Percentiles rank a stretch among this genome's conserved stretches.
phyloP scores from a whole-genome alignment of 331 rosid species.

The Rhamnella rubrinervis region DNA sequence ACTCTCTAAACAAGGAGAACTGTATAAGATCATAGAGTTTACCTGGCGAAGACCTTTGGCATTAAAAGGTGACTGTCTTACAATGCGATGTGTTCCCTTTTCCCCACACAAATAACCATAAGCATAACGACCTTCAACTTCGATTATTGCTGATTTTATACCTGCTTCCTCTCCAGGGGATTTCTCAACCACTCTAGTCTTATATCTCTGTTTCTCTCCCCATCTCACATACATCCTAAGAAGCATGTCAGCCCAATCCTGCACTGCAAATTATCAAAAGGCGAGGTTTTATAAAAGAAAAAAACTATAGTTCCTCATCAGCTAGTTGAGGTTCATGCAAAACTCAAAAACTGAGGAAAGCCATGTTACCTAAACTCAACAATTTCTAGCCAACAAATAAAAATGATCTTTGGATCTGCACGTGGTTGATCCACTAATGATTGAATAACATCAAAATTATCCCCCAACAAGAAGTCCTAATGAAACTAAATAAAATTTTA shows the following conservation, averaged over 20 bases:
- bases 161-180: constrained; percentile 98
- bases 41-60: constrained; percentile 98
- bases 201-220: constrained; percentile 91
- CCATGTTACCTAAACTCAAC: not conserved
- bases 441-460: too few relatives aligned
- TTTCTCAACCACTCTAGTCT: constrained; percentile 85
- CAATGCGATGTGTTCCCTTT: constrained; percentile 94
- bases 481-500: too few relatives aligned
- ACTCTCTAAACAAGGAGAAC: not conserved
- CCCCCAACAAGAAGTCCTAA: too few relatives aligned
- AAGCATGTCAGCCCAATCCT: constrained; percentile 99
- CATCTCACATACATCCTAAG: constrained; percentile 95
- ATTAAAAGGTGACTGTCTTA: constrained; percentile 92
- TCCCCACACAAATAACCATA: constrained; percentile 97
- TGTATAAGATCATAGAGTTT: constrained; percentile 10
- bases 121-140: constrained; percentile 94
- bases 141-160: constrained; percentile 89
- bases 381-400: not conserved
- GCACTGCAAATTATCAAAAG: constrained; percentile 67
- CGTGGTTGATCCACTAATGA: too few relatives aligned
- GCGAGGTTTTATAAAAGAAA: constrained; percentile 28
- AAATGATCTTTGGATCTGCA: too few relatives aligned
- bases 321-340: not conserved
- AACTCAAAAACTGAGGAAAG: constrained; percentile 11
- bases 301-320: not conserved